Evolutionary conservation across 2,329 filamentous ascomycete species (phyloP).

Genomic region (Botryotinia convoluta): DNA sequence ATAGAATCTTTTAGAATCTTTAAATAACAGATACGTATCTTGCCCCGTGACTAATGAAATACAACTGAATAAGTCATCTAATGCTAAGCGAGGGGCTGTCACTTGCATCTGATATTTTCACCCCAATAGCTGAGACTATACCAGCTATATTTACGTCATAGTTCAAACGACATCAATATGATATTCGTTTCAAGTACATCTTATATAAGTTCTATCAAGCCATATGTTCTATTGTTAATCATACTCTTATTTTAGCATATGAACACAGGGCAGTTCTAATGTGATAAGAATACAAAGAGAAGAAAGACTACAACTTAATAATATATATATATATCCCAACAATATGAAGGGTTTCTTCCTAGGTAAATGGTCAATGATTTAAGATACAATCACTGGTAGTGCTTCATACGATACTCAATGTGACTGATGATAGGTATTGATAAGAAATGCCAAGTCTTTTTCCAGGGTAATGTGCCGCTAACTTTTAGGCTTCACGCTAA

Average conservation of each 20-base stretch:
- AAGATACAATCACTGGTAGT: not conserved
- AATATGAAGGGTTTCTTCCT: not conserved
- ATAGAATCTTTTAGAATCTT: not conserved
- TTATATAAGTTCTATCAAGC: not conserved
- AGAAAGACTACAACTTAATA: not conserved
- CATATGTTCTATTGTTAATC: not conserved
- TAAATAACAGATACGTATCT: not conserved
- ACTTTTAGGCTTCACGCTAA: not conserved
- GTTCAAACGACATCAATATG: not conserved
- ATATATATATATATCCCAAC: not conserved
- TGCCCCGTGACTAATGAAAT: not conserved
- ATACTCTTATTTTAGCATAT: not conserved
- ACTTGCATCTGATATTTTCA: not conserved
- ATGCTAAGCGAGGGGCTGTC: not conserved
- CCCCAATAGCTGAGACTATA: not conserved
- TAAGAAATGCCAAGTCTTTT: constrained; percentile 2
- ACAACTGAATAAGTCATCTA: not conserved
- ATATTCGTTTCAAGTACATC: not conserved
- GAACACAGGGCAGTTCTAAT: not conserved
- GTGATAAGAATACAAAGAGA: not conserved
- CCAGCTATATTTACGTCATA: not conserved
- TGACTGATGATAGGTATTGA: not conserved
- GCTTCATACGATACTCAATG: not conserved
- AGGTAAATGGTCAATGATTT: not conserved
- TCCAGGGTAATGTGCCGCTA: not conserved